Evolutionary conservation across 164 flowering plant species (phyloP).

Genomic region (Hamamelis virginiana): DNA sequence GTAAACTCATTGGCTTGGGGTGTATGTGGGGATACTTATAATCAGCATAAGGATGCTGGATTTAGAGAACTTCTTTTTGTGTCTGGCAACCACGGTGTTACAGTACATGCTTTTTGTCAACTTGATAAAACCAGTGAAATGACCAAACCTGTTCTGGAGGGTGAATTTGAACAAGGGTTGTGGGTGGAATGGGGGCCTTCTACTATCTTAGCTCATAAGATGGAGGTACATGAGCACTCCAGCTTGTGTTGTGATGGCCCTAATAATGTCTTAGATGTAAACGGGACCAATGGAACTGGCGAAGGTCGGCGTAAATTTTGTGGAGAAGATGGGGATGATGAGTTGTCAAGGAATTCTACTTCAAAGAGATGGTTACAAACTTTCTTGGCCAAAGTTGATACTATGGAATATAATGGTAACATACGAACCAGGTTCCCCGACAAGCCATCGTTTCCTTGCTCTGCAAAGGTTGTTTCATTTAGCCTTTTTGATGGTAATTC

Average conservation of each 20-base stretch:
- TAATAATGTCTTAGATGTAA: slow-evolving; percentile 16
- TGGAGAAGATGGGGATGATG: slow-evolving; percentile 20
- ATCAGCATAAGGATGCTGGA: slow-evolving; percentile 43
- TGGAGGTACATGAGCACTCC: slow-evolving; percentile 18
- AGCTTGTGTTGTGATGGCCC: slow-evolving; percentile 17
- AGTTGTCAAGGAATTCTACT: slow-evolving; percentile 18
- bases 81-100: slow-evolving; percentile 66
- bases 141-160: slow-evolving; percentile 19
- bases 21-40: slow-evolving; percentile 58
- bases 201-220: slow-evolving; percentile 12
- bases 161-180: slow-evolving; percentile 44
- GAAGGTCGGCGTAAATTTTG: slow-evolving; percentile 13
- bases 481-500: slow-evolving; percentile 44
- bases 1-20: slow-evolving; percentile 93
- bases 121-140: slow-evolving; percentile 22
- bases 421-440: slow-evolving; percentile 61
- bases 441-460: slow-evolving; percentile 52
- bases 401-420: slow-evolving; percentile 46
- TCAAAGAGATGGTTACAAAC: slow-evolving; percentile 75
- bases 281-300: slow-evolving; percentile 14
- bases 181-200: slow-evolving; percentile 97
- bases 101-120: slow-evolving; percentile 74
- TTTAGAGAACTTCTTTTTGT: slow-evolving; percentile 83
- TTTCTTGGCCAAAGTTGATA: slow-evolving; percentile 56
- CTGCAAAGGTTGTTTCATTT: slow-evolving; percentile 75